phyloP scores from a whole-genome alignment of 73 alveolate genomes.

The Uronychia binucleata region DNA sequence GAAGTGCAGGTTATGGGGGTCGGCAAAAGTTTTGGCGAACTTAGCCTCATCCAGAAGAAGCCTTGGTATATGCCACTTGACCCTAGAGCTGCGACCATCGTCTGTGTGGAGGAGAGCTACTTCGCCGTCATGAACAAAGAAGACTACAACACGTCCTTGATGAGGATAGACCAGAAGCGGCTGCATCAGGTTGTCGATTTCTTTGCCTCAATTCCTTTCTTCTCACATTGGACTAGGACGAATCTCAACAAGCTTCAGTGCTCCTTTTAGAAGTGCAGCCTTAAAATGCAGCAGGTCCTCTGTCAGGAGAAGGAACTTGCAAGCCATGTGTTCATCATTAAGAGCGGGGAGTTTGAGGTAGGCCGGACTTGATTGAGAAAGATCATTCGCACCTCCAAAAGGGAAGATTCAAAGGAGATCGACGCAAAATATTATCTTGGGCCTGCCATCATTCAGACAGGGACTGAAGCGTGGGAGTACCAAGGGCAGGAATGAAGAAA shows the following conservation, averaged over 20 bases:
- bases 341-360: slow-evolving; percentile 53
- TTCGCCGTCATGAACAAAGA: slow-evolving; percentile 50
- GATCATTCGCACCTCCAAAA: no score
- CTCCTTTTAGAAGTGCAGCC: slow-evolving; percentile 1
- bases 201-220: slow-evolving; percentile 24
- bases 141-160: slow-evolving; percentile 34
- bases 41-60: slow-evolving; percentile 67
- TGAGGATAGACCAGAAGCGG: slow-evolving; percentile 16
- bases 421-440: neutral
- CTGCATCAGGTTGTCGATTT: slow-evolving; percentile 34
- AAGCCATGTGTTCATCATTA: slow-evolving; percentile 29
- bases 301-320: slow-evolving; percentile 31
- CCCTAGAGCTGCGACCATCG: slow-evolving; percentile 61
- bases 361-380: neutral
- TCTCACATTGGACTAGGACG: slow-evolving; percentile 39
- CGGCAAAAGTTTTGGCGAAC: slow-evolving; percentile 78
- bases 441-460: neutral
- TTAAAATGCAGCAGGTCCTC: slow-evolving; percentile 19
- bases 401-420: neutral
- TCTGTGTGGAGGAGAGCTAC: slow-evolving; percentile 41
- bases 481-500: neutral
- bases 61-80: slow-evolving; percentile 40
- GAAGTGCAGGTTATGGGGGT: slow-evolving; percentile 18
- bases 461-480: no score
- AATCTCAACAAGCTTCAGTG: slow-evolving; percentile 24